Evolutionary conservation across 441 rosid species (phyloP).

Genomic region (Kokia cookei): DNA sequence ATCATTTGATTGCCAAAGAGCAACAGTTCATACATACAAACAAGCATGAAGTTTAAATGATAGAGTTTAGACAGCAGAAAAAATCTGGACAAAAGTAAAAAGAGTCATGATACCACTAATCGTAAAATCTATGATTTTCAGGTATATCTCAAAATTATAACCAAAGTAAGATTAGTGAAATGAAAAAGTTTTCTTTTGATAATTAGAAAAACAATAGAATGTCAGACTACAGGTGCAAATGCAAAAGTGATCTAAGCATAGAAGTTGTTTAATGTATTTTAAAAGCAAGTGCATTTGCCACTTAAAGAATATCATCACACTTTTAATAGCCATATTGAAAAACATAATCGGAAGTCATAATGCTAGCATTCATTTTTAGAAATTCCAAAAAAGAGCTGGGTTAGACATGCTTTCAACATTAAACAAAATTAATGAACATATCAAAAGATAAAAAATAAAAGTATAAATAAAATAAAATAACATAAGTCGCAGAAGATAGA

Average conservation of each 20-base stretch:
- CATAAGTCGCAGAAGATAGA: neutral
- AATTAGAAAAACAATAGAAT: neutral
- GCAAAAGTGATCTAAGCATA: neutral
- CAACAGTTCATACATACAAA: neutral
- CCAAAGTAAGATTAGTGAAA: neutral
- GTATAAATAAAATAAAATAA: neutral
- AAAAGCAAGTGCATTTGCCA: neutral
- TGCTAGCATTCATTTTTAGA: neutral
- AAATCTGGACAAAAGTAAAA: neutral
- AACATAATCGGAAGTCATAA: neutral
- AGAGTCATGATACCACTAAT: neutral
- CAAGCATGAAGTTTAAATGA: neutral
- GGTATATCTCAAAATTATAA: neutral
- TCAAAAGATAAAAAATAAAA: neutral
- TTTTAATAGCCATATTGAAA: neutral
- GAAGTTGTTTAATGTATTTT: neutral
- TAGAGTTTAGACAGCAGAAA: neutral
- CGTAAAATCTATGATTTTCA: neutral
- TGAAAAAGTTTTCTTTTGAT: neutral
- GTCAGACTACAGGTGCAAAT: neutral
- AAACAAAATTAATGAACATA: neutral
- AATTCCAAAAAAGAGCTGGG: neutral
- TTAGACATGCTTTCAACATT: neutral
- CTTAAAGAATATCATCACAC: neutral
- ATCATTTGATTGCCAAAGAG: neutral